Percentiles rank a stretch among this genome's conserved stretches.
phyloP scores from a whole-genome alignment of 306 rosid species.

The Begonia peltatifolia region DNA sequence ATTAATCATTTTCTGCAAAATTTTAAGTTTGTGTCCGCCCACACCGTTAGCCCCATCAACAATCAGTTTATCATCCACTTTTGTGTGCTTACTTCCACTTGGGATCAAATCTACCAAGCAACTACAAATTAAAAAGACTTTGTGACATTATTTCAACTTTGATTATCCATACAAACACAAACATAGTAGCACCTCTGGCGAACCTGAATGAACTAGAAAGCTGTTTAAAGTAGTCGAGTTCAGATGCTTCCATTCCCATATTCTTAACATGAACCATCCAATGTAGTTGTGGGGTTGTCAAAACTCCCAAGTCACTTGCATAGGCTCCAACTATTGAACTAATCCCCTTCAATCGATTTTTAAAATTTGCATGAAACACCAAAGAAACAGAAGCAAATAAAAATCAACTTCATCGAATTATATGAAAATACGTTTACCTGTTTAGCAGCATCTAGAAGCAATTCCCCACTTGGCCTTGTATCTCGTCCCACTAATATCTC shows the following conservation, averaged over 20 bases:
- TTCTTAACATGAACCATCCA: conserved; percentile 90
- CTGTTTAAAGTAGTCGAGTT: conserved; percentile 55
- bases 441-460: conserved; percentile 76
- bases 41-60: conserved; percentile 96
- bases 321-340: conserved; percentile 49
- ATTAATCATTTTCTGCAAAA: conserved; percentile 33
- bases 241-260: conserved; percentile 36
- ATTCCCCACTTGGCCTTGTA: conserved; percentile 83
- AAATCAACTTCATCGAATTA: no score
- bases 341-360: conserved; percentile 47
- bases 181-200: conserved; percentile 4
- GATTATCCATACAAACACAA: neutral
- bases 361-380: neutral
- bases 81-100: conserved; percentile 13
- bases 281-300: conserved; percentile 82
- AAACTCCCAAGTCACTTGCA: conserved; percentile 59
- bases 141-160: neutral
- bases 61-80: conserved; percentile 30
- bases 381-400: neutral
- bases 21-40: conserved; percentile 65
- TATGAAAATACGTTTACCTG: conserved; percentile 20
- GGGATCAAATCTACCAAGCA: conserved; percentile 74
- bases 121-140: conserved; percentile 47
- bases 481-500: conserved; percentile 73
- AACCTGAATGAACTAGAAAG: conserved; percentile 76